A percentile compares a stretch with the other conserved stretches of the same genome.
Evolutionary conservation across 345 rosid genomes (phyloP).

Genomic region (Schrenkiella parvula): DNA sequence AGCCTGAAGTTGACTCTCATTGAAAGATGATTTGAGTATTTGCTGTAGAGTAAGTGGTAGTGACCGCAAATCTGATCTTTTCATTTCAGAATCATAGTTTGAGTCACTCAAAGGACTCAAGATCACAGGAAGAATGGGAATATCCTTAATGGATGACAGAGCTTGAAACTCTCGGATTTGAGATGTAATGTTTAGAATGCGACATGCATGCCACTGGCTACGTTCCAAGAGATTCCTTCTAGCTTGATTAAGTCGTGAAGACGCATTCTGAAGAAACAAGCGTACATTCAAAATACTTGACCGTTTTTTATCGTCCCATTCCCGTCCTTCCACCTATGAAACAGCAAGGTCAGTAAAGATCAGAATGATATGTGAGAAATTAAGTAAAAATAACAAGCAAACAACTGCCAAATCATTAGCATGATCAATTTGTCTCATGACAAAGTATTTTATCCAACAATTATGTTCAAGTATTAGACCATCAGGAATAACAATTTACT

Average conservation of each 20-base stretch:
- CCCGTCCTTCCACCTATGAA: constrained; percentile 93
- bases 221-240: constrained; percentile 89
- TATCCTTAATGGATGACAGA: constrained; percentile 61
- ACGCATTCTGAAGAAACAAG: constrained; percentile 80
- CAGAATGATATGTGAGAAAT: not conserved
- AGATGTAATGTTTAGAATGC: constrained; percentile 80
- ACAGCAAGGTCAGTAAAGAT: constrained; percentile 13
- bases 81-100: constrained; percentile 31
- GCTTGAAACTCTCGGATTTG: constrained; percentile 97
- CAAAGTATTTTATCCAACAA: not conserved
- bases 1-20: constrained; percentile 87
- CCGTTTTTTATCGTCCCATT: constrained; percentile 74
- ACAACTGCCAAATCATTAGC: not conserved
- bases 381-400: not conserved
- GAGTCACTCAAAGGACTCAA: constrained; percentile 57
- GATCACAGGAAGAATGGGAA: constrained; percentile 73
- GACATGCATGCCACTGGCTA: constrained; percentile 95
- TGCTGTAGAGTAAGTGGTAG: constrained; percentile 63
- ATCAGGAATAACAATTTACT: not conserved
- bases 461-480: not conserved
- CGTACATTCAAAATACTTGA: constrained; percentile 65
- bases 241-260: constrained; percentile 75
- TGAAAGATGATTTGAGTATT: constrained; percentile 69
- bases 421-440: not conserved
- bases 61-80: constrained; percentile 41